phyloP scores from a whole-genome alignment of 306 rosid species.

The Rubus idaeus region DNA sequence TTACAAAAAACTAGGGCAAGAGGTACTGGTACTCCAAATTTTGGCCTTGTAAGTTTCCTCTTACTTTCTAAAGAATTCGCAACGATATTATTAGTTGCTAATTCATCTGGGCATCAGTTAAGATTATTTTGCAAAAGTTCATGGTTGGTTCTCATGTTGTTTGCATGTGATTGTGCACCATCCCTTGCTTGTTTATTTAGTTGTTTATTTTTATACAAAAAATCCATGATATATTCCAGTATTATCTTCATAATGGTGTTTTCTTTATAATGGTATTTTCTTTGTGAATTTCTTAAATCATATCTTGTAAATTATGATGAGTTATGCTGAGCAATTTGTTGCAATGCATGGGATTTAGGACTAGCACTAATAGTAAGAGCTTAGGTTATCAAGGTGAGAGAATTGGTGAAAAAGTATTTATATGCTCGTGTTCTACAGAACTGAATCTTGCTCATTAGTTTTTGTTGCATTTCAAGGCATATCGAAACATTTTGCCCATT shows the following conservation, averaged over 20 bases:
- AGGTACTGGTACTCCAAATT: slow-evolving; percentile 89
- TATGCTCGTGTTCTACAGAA: not conserved
- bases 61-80: slow-evolving; percentile 9
- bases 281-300: not conserved
- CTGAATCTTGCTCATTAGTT: not conserved
- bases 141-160: not conserved
- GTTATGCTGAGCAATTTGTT: not conserved
- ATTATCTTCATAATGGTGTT: not conserved
- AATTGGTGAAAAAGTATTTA: not conserved
- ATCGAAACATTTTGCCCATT: not conserved
- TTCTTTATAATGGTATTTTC: not conserved
- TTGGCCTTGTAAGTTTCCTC: slow-evolving; percentile 82
- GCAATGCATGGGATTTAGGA: not conserved
- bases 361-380: not conserved
- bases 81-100: not conserved
- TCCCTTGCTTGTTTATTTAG: not conserved
- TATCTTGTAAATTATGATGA: not conserved
- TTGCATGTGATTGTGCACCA: not conserved
- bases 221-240: not conserved
- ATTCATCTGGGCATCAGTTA: not conserved
- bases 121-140: not conserved
- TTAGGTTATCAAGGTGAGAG: not conserved
- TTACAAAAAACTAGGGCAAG: slow-evolving; percentile 94
- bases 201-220: not conserved
- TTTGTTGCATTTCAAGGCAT: not conserved